Base-by-base conservation (phyloP, 2,329 filamentous ascomycete species). In the Celoporthe dispersa region DNA sequence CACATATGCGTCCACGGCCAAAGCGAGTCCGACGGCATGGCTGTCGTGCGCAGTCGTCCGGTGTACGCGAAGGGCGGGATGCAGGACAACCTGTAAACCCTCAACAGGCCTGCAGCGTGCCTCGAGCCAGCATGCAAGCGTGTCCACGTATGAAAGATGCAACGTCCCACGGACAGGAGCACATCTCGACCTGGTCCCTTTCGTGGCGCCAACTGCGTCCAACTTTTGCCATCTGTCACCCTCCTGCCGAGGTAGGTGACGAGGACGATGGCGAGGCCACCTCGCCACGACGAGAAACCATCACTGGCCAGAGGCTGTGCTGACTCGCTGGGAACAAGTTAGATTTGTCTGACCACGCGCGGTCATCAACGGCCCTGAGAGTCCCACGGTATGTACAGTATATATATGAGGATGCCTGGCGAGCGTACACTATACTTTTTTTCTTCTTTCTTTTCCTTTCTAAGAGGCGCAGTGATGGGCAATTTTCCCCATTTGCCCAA, bases 161-260 rank as follows among this genome's bases (percentile, higher is more conserved):
- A 67, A 67, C 57, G 55, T 61, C 57, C 53, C 57, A 65, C 70
- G 35, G 65, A 60, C 41, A 44, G 44, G 48, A 22, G 57, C 51
- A 57, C 39, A 63, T 57, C 41, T 41, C 55, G 35, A 60, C 51
- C 41, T 31, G 55, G 19, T 22, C 44, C 28, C 25, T 41, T 65
- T 66, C 63, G 63, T 66, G 63, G 55, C 68, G 62, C 55, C 63
- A 61, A 41, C 44, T 35, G 57, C 39, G 22, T 61, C 39, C 39
- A 35, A 22, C 44, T 9, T 11, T 33, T 39, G 48, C 62, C 12
- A 44, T 64, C 33, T 64, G 67, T 60, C 51, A 53, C 19, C 41
- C n/a, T 22, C 39, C 37, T 33, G 57, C 44, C 44, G 59, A 48
- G 65, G 65, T 44, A 39, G 61, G 37, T 68, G 66, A 59, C 60